phyloP scores from a whole-genome alignment of 1,284 basidiomycete genomes.

The Sporisorium iseilematis-ciliati region DNA sequence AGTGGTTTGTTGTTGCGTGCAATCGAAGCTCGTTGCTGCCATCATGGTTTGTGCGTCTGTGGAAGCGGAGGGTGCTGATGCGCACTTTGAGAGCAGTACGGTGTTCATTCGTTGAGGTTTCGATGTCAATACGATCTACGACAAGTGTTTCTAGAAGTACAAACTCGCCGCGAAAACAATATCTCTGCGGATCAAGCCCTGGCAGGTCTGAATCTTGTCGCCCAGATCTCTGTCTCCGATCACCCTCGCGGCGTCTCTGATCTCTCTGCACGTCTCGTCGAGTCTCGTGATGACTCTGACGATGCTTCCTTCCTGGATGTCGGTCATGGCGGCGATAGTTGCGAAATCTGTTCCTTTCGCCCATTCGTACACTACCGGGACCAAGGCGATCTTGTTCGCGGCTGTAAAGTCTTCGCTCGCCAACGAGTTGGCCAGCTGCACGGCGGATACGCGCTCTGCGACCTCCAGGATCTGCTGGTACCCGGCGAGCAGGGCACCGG shows the following conservation, averaged over 20 bases:
- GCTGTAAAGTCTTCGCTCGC: slow-evolving; percentile 71
- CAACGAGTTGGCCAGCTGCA: slow-evolving; percentile 78
- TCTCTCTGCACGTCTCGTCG: slow-evolving; percentile 97
- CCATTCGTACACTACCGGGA: slow-evolving; percentile 98
- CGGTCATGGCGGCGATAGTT: slow-evolving; percentile 90
- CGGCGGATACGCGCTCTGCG: slow-evolving; percentile 82
- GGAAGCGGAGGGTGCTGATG: neutral
- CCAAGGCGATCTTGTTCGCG: slow-evolving; percentile 75
- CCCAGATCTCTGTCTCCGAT: slow-evolving; percentile 95
- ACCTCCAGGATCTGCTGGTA: slow-evolving; percentile 82
- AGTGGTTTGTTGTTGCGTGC: neutral
- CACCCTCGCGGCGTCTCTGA: slow-evolving; percentile 94
- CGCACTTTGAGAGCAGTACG: too few species aligned
- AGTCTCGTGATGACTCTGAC: slow-evolving; percentile 94
- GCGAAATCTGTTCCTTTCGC: slow-evolving; percentile 98
- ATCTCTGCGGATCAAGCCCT: slow-evolving; percentile 79
- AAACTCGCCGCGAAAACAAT: slow-evolving; percentile 67
- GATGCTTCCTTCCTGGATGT: slow-evolving; percentile 96
- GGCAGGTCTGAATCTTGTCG: slow-evolving; percentile 97
- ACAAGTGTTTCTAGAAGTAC: slow-evolving; percentile 50
- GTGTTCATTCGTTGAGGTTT: too few species aligned
- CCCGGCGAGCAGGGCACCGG: slow-evolving; percentile 80
- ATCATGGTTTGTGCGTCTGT: too few species aligned
- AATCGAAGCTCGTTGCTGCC: neutral
- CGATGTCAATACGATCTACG: neutral